These are phyloP conservation scores for Kregervanrija fluxuum DNA, from an alignment of 805 yeast genomes.

Conservation along the genomic window DNA sequence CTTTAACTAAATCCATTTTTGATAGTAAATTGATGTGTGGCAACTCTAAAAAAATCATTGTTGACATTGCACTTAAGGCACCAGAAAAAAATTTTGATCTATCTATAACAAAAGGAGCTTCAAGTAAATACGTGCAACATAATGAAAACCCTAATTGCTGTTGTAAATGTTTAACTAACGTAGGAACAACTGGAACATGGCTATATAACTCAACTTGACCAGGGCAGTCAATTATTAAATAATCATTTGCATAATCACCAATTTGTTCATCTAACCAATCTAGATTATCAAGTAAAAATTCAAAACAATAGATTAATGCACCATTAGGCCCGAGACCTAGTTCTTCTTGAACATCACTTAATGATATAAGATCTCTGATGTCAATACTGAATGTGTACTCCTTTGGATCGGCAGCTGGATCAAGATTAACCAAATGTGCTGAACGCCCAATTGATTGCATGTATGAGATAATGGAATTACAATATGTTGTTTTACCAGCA, in stretches of 20 bases:
- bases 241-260: slow-evolving; percentile 93
- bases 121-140: slow-evolving; percentile 88
- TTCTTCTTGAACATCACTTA: slow-evolving; percentile 95
- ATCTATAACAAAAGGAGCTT: slow-evolving; percentile 91
- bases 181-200: slow-evolving; percentile 89
- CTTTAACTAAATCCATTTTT: slow-evolving; percentile 79
- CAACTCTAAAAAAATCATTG: slow-evolving; percentile 89
- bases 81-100: slow-evolving; percentile 91
- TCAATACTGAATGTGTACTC: slow-evolving; percentile 90
- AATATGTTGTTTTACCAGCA: slow-evolving; percentile 90
- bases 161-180: slow-evolving; percentile 78
- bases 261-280: slow-evolving; percentile 98
- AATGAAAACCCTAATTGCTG: slow-evolving; percentile 73
- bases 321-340: slow-evolving; percentile 93
- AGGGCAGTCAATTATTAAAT: slow-evolving; percentile 90
- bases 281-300: slow-evolving; percentile 76
- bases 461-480: slow-evolving; percentile 78
- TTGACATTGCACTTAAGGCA: slow-evolving; percentile 94
- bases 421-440: slow-evolving; percentile 90
- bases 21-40: slow-evolving; percentile 92
- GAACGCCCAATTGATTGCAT: slow-evolving; percentile 88
- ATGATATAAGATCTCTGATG: slow-evolving; percentile 80
- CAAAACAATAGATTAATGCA: slow-evolving; percentile 88
- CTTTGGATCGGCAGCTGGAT: slow-evolving; percentile 94
- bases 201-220: slow-evolving; percentile 95